Evolutionary conservation across 2,329 filamentous ascomycete genomes (phyloP).

Genomic region (Geosmithia morbida): DNA sequence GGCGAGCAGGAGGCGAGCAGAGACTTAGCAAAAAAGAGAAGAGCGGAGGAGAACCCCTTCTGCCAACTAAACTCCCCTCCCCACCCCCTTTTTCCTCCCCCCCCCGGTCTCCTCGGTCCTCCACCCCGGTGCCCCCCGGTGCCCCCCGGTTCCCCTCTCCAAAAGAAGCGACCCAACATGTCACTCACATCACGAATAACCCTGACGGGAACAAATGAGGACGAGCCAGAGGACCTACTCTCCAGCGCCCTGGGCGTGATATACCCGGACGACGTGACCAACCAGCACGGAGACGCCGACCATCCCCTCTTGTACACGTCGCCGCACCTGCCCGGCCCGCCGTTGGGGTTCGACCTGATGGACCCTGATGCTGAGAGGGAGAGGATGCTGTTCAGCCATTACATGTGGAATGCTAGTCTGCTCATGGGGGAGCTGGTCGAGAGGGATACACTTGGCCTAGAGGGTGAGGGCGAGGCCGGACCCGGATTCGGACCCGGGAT

Average conservation of each 20-base stretch:
- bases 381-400: constrained; percentile 52
- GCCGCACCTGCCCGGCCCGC: constrained; percentile 28
- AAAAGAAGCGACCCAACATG: background rate
- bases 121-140: too few relatives aligned
- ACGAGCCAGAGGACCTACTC: constrained; percentile 44
- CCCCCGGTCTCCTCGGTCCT: too few relatives aligned
- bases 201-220: constrained; percentile 7
- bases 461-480: too few relatives aligned
- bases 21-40: too few relatives aligned
- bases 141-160: too few relatives aligned
- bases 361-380: constrained; percentile 37
- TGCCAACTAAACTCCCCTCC: too few relatives aligned
- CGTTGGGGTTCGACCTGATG: constrained; percentile 27
- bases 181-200: constrained; percentile 23
- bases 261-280: constrained; percentile 53
- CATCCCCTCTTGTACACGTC: constrained; percentile 45
- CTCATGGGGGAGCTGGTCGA: constrained; percentile 41
- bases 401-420: constrained; percentile 55
- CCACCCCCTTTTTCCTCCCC: too few relatives aligned
- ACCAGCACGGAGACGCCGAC: constrained; percentile 49
- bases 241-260: constrained; percentile 43
- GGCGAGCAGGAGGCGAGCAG: too few relatives aligned
- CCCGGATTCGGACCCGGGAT: too few relatives aligned
- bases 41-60: too few relatives aligned
- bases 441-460: constrained; percentile 22